These are phyloP conservation scores for Debaryomyces prosopidis DNA, from an alignment of 805 yeast genomes.

Conservation along the genomic window DNA sequence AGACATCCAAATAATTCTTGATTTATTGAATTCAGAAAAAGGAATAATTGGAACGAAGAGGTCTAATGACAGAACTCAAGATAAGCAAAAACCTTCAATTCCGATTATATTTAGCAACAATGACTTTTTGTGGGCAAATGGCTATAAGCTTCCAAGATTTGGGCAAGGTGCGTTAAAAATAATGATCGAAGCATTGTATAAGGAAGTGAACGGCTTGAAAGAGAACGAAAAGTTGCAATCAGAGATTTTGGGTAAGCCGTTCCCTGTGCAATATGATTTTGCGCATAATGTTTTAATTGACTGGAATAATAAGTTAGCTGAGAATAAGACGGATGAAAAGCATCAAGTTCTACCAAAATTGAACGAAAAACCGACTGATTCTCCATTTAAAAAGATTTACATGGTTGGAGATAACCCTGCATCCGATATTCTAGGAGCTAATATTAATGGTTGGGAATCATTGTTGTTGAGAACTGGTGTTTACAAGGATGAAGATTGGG, in stretches of 20 bases:
- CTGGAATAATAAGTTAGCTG: slow-evolving; percentile 45
- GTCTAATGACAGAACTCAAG: slow-evolving; percentile 10
- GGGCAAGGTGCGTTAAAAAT: slow-evolving; percentile 90
- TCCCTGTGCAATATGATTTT: slow-evolving; percentile 73
- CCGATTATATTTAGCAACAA: slow-evolving; percentile 81
- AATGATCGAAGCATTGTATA: slow-evolving; percentile 59
- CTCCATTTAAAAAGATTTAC: slow-evolving; percentile 58
- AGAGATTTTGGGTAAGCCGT: slow-evolving; percentile 80
- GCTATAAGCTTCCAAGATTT: slow-evolving; percentile 72
- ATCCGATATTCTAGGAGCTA: slow-evolving; percentile 89
- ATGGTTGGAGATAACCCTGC: slow-evolving; percentile 99
- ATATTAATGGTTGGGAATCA: slow-evolving; percentile 84
- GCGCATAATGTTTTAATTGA: slow-evolving; percentile 71
- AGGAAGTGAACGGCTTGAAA: slow-evolving; percentile 49
- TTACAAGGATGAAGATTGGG: slow-evolving; percentile 59
- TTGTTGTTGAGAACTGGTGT: slow-evolving; percentile 88
- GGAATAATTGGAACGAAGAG: slow-evolving; percentile 69
- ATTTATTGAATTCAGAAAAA: slow-evolving; percentile 59
- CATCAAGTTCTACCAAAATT: slow-evolving; percentile 44
- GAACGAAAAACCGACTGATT: slow-evolving; percentile 32
- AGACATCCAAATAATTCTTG: slow-evolving; percentile 76
- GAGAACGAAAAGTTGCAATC: slow-evolving; percentile 41
- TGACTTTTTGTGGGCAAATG: slow-evolving; percentile 88
- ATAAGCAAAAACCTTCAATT: slow-evolving; percentile 47
- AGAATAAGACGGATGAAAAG: slow-evolving; percentile 7